Evolutionary conservation across 2,329 filamentous ascomycete species (phyloP), one percentile per base, ranked within the genome.

Genomic region (Fusarium acutatum): DNA sequence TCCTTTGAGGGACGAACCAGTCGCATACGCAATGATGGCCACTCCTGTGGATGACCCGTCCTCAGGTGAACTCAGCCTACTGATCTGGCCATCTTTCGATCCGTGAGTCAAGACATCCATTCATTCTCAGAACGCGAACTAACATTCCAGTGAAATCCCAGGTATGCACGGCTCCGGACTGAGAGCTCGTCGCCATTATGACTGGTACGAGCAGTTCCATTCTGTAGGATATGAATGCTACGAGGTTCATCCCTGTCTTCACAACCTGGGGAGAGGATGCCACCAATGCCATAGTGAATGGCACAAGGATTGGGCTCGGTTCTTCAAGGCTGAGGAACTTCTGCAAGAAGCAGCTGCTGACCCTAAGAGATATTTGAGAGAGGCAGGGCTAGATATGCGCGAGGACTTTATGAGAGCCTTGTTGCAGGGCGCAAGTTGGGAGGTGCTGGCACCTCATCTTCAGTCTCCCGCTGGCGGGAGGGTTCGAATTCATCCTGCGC

Each of bases 161-260:
- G 66, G 57, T 30, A 32, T 75, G 9, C 67, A 71, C 34, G 58
- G 71, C 32, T 74, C 75, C 14, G 50, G 60, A 8, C 24, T 49
- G 32, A 63, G 67, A 38, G 38, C 64, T 10, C 64, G 75, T 14
- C 49, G 53, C 4, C 56, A 73, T 34, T 65, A 73, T 60, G 72
- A 71, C 38, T 77, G 75, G 75, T 77, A 74, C 17, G 75, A 77
- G 41, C 74, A 77, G 56, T 68, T 46, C 24, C 75, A 78, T 44
- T 14, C 12, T 14, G 26, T 72, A 13, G 72, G 75, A 4, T 15
- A 41, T n/a, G 67, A 77, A 6, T 77, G 74, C 20, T n/a, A 50
- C 59, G 50, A 57, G n/a, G 75, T 78, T 7, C 75, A 75, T n/a
- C 38, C 52, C 9, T 77, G 74, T 34, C 15, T 15, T 32, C 60